Percentiles rank a stretch among this genome's conserved stretches.
Conservation (phyloP, 2,329 filamentous ascomycete genomes). For the Aureobasidium sp. region DNA sequence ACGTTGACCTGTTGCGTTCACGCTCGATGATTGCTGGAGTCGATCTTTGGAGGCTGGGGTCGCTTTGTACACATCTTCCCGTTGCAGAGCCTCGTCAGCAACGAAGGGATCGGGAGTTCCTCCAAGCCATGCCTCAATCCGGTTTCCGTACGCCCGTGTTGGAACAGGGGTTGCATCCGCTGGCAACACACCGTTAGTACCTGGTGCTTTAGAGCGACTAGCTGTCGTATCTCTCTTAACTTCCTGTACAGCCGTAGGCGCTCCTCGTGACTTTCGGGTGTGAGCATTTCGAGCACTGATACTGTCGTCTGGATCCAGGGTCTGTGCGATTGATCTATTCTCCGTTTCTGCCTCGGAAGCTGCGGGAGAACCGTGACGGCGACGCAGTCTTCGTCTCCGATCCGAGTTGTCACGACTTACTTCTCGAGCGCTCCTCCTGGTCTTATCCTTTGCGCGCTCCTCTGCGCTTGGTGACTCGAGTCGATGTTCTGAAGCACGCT, state of each 20-base stretch:
- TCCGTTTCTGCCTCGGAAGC: constrained; percentile 11
- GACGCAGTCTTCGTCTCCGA: not conserved
- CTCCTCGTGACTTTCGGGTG: constrained; percentile 25
- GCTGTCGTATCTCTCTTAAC: not conserved
- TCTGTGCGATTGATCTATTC: constrained; percentile 8
- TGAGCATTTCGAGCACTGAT: constrained; percentile 13
- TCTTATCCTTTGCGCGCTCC: not conserved
- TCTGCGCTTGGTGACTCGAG: not conserved
- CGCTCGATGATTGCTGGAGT: not conserved
- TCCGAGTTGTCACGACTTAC: constrained; percentile 1
- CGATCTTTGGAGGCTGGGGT: not conserved
- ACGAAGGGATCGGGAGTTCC: constrained; percentile 48
- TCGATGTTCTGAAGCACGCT: not conserved
- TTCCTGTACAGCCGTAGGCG: not conserved
- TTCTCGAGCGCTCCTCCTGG: not conserved
- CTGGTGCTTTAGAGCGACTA: not conserved
- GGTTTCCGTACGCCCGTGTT: constrained; percentile 39
- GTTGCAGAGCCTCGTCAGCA: constrained; percentile 23
- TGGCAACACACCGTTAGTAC: not conserved
- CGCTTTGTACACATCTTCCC: not conserved
- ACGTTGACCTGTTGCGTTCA: not conserved
- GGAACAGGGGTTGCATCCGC: not conserved
- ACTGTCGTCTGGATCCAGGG: constrained; percentile 15
- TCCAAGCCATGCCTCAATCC: constrained; percentile 55
- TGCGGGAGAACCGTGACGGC: constrained; percentile 2